Conservation (phyloP, 2,329 filamentous ascomycete species). For the Fusarium albosuccineum region DNA sequence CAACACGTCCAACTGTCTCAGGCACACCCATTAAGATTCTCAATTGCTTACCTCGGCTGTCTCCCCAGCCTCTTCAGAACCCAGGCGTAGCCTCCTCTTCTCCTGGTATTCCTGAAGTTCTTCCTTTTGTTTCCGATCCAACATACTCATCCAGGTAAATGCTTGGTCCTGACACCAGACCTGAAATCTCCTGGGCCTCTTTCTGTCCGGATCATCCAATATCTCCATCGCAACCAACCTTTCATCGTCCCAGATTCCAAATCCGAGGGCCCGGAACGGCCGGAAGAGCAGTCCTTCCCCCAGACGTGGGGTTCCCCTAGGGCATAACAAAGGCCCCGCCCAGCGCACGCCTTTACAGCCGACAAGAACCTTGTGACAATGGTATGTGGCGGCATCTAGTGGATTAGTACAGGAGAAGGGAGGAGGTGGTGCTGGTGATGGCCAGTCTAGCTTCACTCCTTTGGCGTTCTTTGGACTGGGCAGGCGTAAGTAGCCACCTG, state of each 20-base stretch:
- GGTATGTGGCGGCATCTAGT: constrained; percentile 3
- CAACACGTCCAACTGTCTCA: too few species aligned
- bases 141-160: constrained; percentile 35
- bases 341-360: constrained; percentile 16
- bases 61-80: constrained; percentile 8
- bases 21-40: too few species aligned
- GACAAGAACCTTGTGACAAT: constrained; percentile 16
- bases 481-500: not conserved
- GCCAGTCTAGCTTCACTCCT: not conserved
- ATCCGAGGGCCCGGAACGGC: constrained; percentile 24
- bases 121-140: constrained; percentile 10
- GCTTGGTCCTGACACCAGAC: constrained; percentile 31
- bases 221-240: constrained; percentile 29
- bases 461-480: not conserved
- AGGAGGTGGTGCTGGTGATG: constrained; percentile 4
- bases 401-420: not conserved
- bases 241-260: constrained; percentile 32
- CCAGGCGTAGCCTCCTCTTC: not conserved
- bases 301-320: constrained; percentile 2
- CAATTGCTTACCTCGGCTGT: constrained; percentile 3
- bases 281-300: constrained; percentile 26
- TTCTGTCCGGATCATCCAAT: constrained; percentile 21
- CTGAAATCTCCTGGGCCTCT: constrained; percentile 9
- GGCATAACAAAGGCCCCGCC: constrained; percentile 12
- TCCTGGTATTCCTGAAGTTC: constrained; percentile 17